Conservation (phyloP, 2,329 filamentous ascomycete species). For the Fusarium tanahbumbuense region DNA sequence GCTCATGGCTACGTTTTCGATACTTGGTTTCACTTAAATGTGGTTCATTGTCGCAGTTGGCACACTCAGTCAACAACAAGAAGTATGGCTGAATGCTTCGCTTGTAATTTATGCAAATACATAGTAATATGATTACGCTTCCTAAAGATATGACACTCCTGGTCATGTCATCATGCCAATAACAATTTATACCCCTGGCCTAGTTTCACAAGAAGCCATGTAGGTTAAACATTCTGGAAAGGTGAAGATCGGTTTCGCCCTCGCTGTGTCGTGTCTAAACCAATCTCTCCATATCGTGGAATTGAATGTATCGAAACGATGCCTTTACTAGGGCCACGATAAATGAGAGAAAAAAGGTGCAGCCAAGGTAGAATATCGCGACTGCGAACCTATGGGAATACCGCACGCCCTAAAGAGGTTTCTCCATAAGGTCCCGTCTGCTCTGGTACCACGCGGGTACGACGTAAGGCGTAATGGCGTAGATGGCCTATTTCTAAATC, state of each 20-base stretch:
- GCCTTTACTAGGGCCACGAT: neutral
- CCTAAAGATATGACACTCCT: neutral
- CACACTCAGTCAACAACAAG: neutral
- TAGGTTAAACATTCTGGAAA: neutral
- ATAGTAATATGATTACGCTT: neutral
- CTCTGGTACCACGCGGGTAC: constrained; percentile 11
- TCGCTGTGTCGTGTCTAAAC: neutral
- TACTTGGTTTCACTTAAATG: neutral
- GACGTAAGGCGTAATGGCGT: neutral
- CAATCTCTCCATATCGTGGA: neutral
- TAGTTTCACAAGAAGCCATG: neutral
- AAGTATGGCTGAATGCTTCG: neutral
- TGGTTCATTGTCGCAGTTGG: neutral
- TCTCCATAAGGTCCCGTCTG: constrained; percentile 3
- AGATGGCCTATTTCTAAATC: constrained; percentile 1
- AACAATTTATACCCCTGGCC: neutral
- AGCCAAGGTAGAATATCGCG: neutral
- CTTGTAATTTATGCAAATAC: neutral
- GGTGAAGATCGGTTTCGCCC: neutral
- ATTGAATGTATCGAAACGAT: neutral
- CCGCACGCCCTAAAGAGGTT: constrained; percentile 21
- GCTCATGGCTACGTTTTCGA: neutral
- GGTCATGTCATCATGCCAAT: neutral
- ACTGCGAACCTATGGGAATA: constrained; percentile 9
- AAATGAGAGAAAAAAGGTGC: neutral